A percentile compares a stretch with the other conserved stretches of the same genome.
Evolutionary conservation across 495 filamentous ascomycete species (phyloP).

Genomic region (Talaromyces nanjingensis): DNA sequence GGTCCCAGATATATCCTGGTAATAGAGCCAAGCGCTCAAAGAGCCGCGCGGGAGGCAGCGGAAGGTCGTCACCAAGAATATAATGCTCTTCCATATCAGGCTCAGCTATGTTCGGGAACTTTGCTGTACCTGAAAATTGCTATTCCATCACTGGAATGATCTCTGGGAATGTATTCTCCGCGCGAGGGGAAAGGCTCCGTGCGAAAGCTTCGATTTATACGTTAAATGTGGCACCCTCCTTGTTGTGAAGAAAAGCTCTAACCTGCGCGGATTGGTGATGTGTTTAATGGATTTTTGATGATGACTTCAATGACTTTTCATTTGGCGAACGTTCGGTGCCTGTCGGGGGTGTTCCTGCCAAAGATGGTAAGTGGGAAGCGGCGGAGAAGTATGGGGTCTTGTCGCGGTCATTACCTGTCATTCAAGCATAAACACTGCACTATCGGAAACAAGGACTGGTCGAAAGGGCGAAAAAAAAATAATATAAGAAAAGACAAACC

Average conservation of each 20-base stretch:
- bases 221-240: not conserved
- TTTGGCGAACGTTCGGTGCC: not conserved
- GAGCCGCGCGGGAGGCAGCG: slow-evolving; percentile 62
- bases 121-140: not conserved
- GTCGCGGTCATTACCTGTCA: not conserved
- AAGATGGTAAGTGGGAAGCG: not conserved
- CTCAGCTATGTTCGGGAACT: not conserved
- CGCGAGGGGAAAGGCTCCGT: not conserved
- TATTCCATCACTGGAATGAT: not conserved
- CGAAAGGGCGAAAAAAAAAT: not conserved
- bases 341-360: slow-evolving; percentile 1
- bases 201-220: not conserved
- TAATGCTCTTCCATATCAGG: slow-evolving; percentile 14
- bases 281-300: not conserved
- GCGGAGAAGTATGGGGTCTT: not conserved
- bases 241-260: not conserved
- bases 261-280: not conserved
- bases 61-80: slow-evolving; percentile 51
- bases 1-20: slow-evolving; percentile 71
- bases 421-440: not conserved
- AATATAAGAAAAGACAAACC: not conserved
- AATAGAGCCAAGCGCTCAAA: slow-evolving; percentile 67
- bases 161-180: not conserved
- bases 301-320: not conserved
- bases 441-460: not conserved